A percentile compares a stretch with the other conserved stretches of the same genome.
Conservation (phyloP, 768 basidiomycete genomes). For the Leucocoprinus birnbaumii region DNA sequence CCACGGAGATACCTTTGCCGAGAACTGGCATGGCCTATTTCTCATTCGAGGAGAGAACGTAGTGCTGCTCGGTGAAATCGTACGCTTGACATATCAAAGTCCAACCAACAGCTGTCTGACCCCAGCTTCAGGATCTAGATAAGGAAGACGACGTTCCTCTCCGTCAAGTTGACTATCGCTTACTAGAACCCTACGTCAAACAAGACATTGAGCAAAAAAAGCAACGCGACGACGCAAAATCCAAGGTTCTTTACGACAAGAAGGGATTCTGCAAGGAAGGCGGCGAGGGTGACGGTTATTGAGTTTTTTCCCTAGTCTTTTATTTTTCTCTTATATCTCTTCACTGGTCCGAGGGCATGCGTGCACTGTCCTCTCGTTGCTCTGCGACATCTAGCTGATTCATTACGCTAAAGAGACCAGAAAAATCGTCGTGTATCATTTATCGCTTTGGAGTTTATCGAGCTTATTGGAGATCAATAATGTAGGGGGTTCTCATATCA, state of each 20-base stretch:
- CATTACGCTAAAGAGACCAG: neutral
- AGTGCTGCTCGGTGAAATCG: slow-evolving; percentile 94
- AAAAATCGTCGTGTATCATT: neutral
- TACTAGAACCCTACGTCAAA: slow-evolving; percentile 71
- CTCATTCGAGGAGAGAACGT: slow-evolving; percentile 98
- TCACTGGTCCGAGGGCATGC: neutral
- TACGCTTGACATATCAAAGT: slow-evolving; percentile 37
- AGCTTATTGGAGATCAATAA: slow-evolving; percentile 1
- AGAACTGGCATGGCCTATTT: slow-evolving; percentile 85
- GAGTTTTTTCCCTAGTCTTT: slow-evolving; percentile 16
- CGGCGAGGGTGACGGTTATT: slow-evolving; percentile 96
- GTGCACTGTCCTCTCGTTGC: neutral
- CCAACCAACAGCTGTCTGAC: slow-evolving; percentile 4
- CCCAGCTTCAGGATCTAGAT: slow-evolving; percentile 73
- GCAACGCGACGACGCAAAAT: slow-evolving; percentile 77
- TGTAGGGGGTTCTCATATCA: slow-evolving; percentile 2
- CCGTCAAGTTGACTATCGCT: slow-evolving; percentile 67
- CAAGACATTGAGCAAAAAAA: slow-evolving; percentile 73
- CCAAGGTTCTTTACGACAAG: slow-evolving; percentile 77
- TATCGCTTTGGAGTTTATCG: neutral
- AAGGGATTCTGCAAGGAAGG: slow-evolving; percentile 94
- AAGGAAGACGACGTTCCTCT: slow-evolving; percentile 86
- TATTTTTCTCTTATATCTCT: neutral
- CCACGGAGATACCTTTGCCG: slow-evolving; percentile 84
- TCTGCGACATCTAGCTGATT: neutral